These are phyloP conservation scores for Melampsora americana DNA, from an alignment of 1,284 basidiomycete genomes.

Conservation along the genomic window DNA sequence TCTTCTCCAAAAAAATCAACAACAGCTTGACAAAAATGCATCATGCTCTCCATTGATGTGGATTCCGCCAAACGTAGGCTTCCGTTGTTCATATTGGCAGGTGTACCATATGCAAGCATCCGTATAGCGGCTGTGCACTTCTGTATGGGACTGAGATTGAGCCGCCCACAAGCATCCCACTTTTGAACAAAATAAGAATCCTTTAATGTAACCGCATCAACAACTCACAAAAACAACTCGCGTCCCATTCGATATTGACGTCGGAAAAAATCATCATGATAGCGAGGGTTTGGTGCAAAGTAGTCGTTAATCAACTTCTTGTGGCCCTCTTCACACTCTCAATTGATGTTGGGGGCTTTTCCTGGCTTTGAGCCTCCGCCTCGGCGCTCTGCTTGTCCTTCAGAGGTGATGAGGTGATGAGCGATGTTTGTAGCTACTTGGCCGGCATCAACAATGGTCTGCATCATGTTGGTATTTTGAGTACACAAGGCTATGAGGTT, in stretches of 20 bases:
- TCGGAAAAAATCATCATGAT: neutral
- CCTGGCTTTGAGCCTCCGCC: no score
- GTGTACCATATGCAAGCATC: neutral
- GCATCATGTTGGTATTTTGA: no score
- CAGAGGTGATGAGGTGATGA: no score
- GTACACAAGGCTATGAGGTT: no score
- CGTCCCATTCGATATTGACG: neutral
- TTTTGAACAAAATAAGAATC: neutral
- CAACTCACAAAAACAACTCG: neutral
- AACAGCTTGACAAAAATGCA: neutral
- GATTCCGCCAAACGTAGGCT: neutral
- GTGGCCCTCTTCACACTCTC: no score
- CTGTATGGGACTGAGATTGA: neutral
- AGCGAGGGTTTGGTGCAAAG: no score
- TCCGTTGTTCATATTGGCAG: neutral
- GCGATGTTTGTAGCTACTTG: no score
- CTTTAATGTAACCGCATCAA: neutral
- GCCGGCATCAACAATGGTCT: no score
- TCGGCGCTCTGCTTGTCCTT: no score
- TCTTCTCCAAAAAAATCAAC: neutral
- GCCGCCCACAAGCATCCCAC: neutral
- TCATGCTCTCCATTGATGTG: neutral
- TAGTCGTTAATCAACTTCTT: no score
- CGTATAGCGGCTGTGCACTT: neutral
- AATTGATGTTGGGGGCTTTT: no score